phyloP scores from a whole-genome alignment of 192 early-diverging fungal species.

The Chytriomyces sp. region DNA sequence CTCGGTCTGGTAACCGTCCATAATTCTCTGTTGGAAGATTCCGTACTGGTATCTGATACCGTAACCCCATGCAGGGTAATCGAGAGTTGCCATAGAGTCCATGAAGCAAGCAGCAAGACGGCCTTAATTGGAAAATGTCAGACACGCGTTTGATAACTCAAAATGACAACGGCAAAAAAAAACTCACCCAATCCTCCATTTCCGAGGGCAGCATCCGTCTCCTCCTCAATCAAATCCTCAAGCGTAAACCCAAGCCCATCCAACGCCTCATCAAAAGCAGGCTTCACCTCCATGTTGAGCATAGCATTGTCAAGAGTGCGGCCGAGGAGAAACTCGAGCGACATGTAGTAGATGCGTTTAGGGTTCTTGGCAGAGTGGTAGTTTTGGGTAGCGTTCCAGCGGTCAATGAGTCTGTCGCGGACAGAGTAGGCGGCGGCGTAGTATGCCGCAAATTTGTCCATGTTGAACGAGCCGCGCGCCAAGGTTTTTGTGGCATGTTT shows the following conservation, averaged over 20 bases:
- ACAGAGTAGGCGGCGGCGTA: constrained; percentile 89
- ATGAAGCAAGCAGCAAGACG: constrained; percentile 98
- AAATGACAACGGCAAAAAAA: not conserved
- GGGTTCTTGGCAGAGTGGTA: constrained; percentile 76
- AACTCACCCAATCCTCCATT: constrained; percentile 91
- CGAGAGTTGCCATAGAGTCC: constrained; percentile 90
- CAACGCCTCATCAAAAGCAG: constrained; percentile 72
- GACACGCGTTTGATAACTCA: not conserved
- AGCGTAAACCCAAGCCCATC: constrained; percentile 85
- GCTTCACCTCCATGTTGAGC: constrained; percentile 82
- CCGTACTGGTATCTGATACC: constrained; percentile 98
- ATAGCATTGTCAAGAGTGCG: constrained; percentile 97
- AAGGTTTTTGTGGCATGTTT: constrained; percentile 90
- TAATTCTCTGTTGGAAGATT: constrained; percentile 97
- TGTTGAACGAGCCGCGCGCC: constrained; percentile 84
- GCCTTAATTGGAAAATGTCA: not conserved
- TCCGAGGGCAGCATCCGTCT: constrained; percentile 94
- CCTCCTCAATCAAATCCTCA: constrained; percentile 92
- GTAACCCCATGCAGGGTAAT: constrained; percentile 84
- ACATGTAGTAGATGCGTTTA: constrained; percentile 97
- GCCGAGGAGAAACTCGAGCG: constrained; percentile 96
- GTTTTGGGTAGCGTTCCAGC: constrained; percentile 96
- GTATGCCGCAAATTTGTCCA: constrained; percentile 93
- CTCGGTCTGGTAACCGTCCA: constrained; percentile 90
- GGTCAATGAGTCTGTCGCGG: constrained; percentile 89